These are phyloP conservation scores for Globisporangium polare DNA, from an alignment of 352 stramenopile species.

Conservation along the genomic window DNA sequence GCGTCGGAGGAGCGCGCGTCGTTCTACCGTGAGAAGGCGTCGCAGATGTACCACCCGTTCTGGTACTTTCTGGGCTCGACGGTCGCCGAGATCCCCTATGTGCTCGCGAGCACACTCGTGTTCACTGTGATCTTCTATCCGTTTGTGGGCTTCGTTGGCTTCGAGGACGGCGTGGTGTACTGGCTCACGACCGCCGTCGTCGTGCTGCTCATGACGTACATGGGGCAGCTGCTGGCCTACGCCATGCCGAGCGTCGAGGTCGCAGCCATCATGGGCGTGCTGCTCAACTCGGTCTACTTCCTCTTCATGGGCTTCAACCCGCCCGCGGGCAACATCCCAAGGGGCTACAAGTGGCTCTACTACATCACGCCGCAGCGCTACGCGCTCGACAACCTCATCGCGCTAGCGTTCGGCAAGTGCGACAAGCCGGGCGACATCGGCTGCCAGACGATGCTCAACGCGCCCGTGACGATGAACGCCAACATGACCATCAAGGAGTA, in stretches of 20 bases:
- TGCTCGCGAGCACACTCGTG: slow-evolving; percentile 17
- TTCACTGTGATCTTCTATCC: slow-evolving; percentile 26
- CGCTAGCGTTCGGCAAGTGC: slow-evolving; percentile 12
- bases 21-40: slow-evolving; percentile 80
- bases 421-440: slow-evolving; percentile 5
- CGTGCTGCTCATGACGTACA: slow-evolving; percentile 24
- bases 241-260: slow-evolving; percentile 22
- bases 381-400: slow-evolving; percentile 5
- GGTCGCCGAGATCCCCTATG: slow-evolving; percentile 50
- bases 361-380: slow-evolving; percentile 20
- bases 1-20: slow-evolving; percentile 70
- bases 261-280: slow-evolving; percentile 17
- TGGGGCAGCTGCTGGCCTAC: slow-evolving; percentile 20
- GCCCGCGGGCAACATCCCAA: slow-evolving; percentile 14
- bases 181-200: slow-evolving; percentile 14
- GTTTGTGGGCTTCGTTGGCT: slow-evolving; percentile 19
- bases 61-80: slow-evolving; percentile 32
- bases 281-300: slow-evolving; percentile 26
- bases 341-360: slow-evolving; percentile 24
- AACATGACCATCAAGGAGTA: slow-evolving; percentile 18
- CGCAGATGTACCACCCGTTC: slow-evolving; percentile 62
- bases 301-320: slow-evolving; percentile 26
- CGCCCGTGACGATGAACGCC: slow-evolving; percentile 3
- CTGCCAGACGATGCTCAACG: slow-evolving; percentile 11
- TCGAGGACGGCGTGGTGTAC: slow-evolving; percentile 14